Evolutionary conservation across 2,329 filamentous ascomycete genomes (phyloP), one percentile per base, ranked within the genome.

Genomic region (Metarhizium rileyi): DNA sequence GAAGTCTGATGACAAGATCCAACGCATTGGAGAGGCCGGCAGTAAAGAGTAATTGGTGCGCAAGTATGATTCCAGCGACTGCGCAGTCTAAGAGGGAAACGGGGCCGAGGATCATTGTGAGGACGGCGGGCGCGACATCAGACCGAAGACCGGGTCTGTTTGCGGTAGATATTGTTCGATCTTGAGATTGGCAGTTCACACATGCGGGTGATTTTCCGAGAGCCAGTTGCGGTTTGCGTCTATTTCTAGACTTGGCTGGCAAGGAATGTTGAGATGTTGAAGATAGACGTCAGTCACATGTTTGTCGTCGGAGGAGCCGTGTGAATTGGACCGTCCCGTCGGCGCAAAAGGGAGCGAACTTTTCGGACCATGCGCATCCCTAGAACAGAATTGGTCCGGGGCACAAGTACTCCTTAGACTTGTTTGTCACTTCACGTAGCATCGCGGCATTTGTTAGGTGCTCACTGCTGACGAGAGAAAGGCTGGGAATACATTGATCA

Each of bases 11-110:
- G 14, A 75, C 76, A 61, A 81, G 83, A 55, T 67, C 59, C 26
- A 79, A 60, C 1, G 83, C 82, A 45, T 72, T 68, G 50, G 82
- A 66, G 16, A 87, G 59, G 26, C 86, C 84, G 53, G 83, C 81
- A 50, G 83, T 78, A 54, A 83, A 68, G 30, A 91, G 68, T 35
- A 93, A 70, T 65, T 90, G 85, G 3, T 85, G 86, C 3, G 80
- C 70, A 14, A 91, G 75, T 59, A 87, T 83, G 40, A 84, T 47
- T 45, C 86, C 75, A 61, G 90, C 93, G 51, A 83, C 79, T 27
- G 84, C 50, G 69, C 86, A 90, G 69, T 93, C 88, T 26, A 89
- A 63, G 65, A 85, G 84, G 6, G 83, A 87, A 42, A 93, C 79
- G 50, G 84, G 82, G 33, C 79, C 78, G 40, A 93, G 72, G 52